phyloP scores from a whole-genome alignment of 192 early-diverging fungal species.

The Haplosporangium gracile region DNA sequence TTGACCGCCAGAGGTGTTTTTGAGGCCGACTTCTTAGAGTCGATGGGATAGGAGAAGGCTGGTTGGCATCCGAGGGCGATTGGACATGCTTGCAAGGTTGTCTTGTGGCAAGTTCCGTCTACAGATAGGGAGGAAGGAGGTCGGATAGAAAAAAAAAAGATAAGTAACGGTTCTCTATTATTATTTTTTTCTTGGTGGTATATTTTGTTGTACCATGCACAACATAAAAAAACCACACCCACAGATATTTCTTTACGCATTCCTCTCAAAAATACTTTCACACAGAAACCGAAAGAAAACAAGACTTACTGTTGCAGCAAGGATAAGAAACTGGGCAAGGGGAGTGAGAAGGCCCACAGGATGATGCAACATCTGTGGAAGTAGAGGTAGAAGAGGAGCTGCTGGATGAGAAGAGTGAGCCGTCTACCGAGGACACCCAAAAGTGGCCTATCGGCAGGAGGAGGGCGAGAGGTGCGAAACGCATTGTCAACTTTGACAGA shows the following conservation, averaged over 20 bases:
- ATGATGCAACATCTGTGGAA: not conserved
- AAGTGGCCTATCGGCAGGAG: conserved; percentile 7
- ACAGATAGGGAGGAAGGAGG: not conserved
- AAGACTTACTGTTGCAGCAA: conserved; percentile 45
- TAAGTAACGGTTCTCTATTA: not conserved
- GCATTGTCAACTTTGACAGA: conserved; percentile 9
- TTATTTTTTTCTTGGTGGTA: no score
- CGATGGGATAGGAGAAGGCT: conserved; percentile 5
- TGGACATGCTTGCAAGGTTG: conserved; percentile 32
- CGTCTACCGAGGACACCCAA: conserved; percentile 28
- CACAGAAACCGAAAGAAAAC: not conserved
- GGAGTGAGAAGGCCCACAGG: conserved; percentile 22
- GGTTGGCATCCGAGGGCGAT: conserved; percentile 41
- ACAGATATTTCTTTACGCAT: not conserved
- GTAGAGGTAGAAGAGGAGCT: not conserved
- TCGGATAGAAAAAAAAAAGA: not conserved
- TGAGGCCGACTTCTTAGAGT: not conserved
- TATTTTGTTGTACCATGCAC: not conserved
- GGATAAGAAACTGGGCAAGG: conserved; percentile 27
- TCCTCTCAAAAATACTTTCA: not conserved
- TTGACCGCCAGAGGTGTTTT: not conserved
- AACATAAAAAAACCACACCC: not conserved
- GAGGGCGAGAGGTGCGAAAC: conserved; percentile 11
- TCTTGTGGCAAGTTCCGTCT: conserved; percentile 45
- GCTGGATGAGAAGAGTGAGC: conserved; percentile 13